Evolutionary conservation across 148 eudicot genomes (phyloP), one percentile per base, ranked within the genome.

Genomic region (Rhododendron griersonianum): DNA sequence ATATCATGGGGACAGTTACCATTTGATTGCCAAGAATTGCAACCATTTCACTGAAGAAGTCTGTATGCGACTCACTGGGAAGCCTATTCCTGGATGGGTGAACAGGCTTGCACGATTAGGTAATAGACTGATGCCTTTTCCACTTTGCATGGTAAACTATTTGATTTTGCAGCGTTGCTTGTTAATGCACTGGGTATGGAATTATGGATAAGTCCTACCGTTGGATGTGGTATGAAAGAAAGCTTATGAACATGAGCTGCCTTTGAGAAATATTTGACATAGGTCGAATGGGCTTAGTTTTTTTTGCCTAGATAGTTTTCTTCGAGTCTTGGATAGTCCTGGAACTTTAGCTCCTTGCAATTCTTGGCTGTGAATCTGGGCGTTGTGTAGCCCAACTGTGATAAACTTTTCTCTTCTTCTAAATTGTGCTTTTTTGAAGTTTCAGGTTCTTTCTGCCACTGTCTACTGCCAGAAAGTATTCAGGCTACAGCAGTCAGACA

Each of bases 21-120:
- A 95, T 89, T 92, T 96, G 91, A 92, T 95, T 91, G 94, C 95
- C 79, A 96, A 96, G 90, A 96, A 96, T 81, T 96, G 99, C 93
- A 96, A 96, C 84, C 99, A 96, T 92, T 96, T 96, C 86, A 92
- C 98, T 39, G 93, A 95, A 87, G 99, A 96, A 84, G 95, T 95
- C 76, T 91, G 94, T 82, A 87, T 76, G 86, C 92, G 86, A 21
- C 95, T 96, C 74, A 93, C 96, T 2, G 98, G 99, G 87, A 94
- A 92, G 87, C 87, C 91, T 86, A 95, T 94, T 83, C 99, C 99
- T 89, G 95, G 97, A 80, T 96, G 99, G 99, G 96, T 96, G 77
- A 96, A 96, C 88, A 93, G 99, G 59, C 91, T 94, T 80, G 99
- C 98, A 23, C 92, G 91, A 82, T 81, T 96, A 87, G 99, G 99